Evolutionary conservation across 1,284 basidiomycete species (phyloP).

Genomic region (Gymnopus androsaceus): DNA sequence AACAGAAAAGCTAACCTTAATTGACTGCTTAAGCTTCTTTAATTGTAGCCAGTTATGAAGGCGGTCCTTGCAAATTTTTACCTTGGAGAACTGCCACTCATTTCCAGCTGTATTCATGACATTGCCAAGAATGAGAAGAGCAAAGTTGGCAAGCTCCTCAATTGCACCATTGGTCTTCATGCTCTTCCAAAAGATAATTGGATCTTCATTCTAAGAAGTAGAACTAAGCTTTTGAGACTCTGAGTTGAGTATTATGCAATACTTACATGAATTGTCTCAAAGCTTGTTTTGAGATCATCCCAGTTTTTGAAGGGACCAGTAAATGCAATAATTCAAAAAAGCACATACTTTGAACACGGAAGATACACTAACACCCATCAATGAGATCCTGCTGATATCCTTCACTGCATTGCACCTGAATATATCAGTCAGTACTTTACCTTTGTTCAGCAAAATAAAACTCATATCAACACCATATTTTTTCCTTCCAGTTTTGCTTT

Average conservation of each 20-base stretch:
- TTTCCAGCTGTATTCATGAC: conserved; percentile 25
- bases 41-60: conserved; percentile 15
- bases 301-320: conserved; percentile 8
- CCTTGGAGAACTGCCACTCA: conserved; percentile 23
- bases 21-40: neutral
- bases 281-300: neutral
- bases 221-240: neutral
- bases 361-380: too few species aligned
- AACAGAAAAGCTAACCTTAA: neutral
- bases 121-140: conserved; percentile 20
- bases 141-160: conserved; percentile 24
- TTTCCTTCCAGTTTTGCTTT: too few species aligned
- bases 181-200: conserved; percentile 24
- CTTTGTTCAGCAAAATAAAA: too few species aligned
- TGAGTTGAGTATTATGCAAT: neutral
- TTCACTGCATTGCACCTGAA: too few species aligned
- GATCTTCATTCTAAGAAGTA: conserved; percentile 22
- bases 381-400: too few species aligned
- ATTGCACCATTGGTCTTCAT: conserved; percentile 10
- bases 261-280: conserved; percentile 9
- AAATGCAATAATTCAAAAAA: too few species aligned
- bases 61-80: conserved; percentile 23
- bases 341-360: too few species aligned
- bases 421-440: too few species aligned
- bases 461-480: too few species aligned